Evolutionary conservation across 164 flowering plant genomes (phyloP), one percentile per base, ranked within the genome.

Genomic region (Aristolochia contorta): DNA sequence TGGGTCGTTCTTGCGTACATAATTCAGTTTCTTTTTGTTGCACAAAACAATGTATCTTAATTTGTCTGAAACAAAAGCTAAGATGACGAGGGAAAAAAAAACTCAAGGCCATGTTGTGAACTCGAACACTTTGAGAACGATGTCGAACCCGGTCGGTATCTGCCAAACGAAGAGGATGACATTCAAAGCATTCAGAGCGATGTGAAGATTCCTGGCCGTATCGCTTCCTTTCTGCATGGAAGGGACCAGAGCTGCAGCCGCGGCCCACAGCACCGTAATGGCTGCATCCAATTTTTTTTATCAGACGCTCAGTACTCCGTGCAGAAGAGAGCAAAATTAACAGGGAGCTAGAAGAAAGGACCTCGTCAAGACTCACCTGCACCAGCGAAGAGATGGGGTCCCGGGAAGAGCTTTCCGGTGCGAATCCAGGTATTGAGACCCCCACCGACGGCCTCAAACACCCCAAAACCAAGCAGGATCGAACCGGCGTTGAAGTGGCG

Each of bases 201-300:
- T 89, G 77, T 92, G 98, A 27, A 92, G 91, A 72, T 68, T 92
- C 68, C 98, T 86, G 2, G 98, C 96, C 15, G 93, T 83, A 60
- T 89, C 96, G 55, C 57, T 87, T 30, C 98, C 98, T 69, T 89
- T 92, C 77, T 92, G 98, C 96, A 92, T 92, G 41, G 79, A 47
- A 48, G 98, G 96, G 12, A 89, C 96, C 15, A 92, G 85, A n/a
- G 98, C 84, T 14, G 98, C 98, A 4, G 96, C 96, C 5, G 79
- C 84, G 56, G 98, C 98, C 98, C 98, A 92, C 51, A 92, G 73
- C 56, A 84, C 90, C 0, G 98, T 89, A n/a, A 92, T 92, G 3
- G 69, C 97, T 88, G 87, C 59, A 46, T 27, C 52, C 51, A 65
- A 0, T 7, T 37, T 27, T 2, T 27, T 27, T 27, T 2, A 27